These are phyloP conservation scores for Sporothrix schenckii DNA, from an alignment of 2,329 filamentous ascomycete genomes.

Conservation along the genomic window DNA sequence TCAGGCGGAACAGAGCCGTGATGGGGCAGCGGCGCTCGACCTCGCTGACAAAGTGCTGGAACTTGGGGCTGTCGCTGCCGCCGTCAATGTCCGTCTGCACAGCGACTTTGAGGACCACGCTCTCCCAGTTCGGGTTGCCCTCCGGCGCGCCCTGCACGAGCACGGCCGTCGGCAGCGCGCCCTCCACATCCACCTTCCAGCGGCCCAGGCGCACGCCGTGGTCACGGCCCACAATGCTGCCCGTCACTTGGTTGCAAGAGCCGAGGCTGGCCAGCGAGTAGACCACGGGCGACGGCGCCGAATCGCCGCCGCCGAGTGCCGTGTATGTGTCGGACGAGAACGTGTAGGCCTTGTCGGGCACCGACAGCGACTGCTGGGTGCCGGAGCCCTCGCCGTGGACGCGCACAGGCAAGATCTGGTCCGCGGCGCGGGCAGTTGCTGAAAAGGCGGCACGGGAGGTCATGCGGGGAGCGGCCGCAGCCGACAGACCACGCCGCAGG, in stretches of 20 bases:
- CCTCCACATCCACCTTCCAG: conserved; percentile 29
- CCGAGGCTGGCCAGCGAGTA: conserved; percentile 28
- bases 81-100: conserved; percentile 28
- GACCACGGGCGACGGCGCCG: conserved; percentile 23
- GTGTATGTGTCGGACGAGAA: conserved; percentile 28
- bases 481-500: conserved; percentile 16
- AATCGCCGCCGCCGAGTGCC: conserved; percentile 22
- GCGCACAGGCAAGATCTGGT: not conserved
- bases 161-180: conserved; percentile 22
- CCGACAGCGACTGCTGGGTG: conserved; percentile 20
- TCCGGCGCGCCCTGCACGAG: conserved; percentile 24
- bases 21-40: conserved; percentile 30
- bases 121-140: conserved; percentile 29
- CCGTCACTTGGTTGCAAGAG: conserved; percentile 29
- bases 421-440: not conserved
- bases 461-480: not conserved
- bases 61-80: not conserved
- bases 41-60: conserved; percentile 27
- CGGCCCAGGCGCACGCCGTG: conserved; percentile 21
- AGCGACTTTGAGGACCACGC: conserved; percentile 7
- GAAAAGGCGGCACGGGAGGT: conserved; percentile 11
- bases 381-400: conserved; percentile 22
- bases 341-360: conserved; percentile 20
- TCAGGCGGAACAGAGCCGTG: conserved; percentile 25
- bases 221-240: conserved; percentile 25